Conservation (phyloP, 768 basidiomycete genomes). For the Xerocomus brunneocitrinus region DNA sequence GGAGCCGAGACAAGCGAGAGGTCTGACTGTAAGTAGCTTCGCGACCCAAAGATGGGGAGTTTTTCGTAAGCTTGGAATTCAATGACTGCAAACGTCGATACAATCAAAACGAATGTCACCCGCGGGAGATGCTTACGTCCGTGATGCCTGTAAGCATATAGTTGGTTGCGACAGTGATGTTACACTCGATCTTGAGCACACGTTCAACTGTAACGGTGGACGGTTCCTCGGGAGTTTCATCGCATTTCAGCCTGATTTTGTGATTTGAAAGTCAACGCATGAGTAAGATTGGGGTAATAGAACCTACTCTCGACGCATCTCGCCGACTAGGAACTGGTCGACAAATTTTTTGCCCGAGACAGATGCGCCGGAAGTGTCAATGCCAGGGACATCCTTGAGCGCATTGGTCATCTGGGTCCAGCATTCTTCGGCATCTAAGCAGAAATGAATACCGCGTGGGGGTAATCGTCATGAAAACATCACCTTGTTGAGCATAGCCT, state of each 20-base stretch:
- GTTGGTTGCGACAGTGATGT: constrained; percentile 83
- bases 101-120: constrained; percentile 5
- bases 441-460: constrained; percentile 1
- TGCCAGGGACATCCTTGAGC: constrained; percentile 63
- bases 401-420: constrained; percentile 71
- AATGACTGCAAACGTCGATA: constrained; percentile 52
- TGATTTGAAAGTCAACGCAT: constrained; percentile 21
- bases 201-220: constrained; percentile 59
- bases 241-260: constrained; percentile 62
- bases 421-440: constrained; percentile 88
- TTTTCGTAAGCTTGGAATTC: constrained; percentile 84
- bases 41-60: constrained; percentile 71
- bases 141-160: constrained; percentile 83
- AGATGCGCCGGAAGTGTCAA: constrained; percentile 28
- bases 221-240: constrained; percentile 79
- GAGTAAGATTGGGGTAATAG: neutral
- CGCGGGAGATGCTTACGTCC: constrained; percentile 47
- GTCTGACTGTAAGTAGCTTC: constrained; percentile 78
- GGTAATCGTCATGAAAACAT: neutral
- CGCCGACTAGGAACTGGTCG: constrained; percentile 76
- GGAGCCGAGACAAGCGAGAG: constrained; percentile 78
- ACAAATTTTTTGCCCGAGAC: constrained; percentile 54
- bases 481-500: constrained; percentile 79
- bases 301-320: constrained; percentile 63
- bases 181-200: constrained; percentile 88